Percentiles rank a stretch among this genome's conserved stretches.
Evolutionary conservation across 805 yeast genomes (phyloP).

Genomic region (Saturnispora gosingensis): DNA sequence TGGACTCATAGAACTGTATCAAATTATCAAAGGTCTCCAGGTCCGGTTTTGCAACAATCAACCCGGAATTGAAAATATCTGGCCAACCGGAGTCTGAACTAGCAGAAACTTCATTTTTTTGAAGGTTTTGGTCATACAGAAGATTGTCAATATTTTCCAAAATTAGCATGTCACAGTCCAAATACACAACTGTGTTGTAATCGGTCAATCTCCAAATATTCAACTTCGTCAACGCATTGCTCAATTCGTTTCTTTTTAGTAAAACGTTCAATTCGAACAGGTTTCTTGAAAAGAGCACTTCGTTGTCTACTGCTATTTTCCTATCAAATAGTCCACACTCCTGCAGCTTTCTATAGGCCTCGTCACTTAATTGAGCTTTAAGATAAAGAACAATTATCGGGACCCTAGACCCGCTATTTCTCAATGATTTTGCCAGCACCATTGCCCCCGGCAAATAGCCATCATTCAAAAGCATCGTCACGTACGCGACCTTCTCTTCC

Average conservation of each 20-base stretch:
- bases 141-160: conserved; percentile 29
- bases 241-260: conserved; percentile 26
- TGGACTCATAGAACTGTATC: conserved; percentile 20
- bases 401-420: conserved; percentile 10
- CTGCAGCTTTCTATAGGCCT: conserved; percentile 10
- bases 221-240: conserved; percentile 42
- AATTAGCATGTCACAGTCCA: conserved; percentile 51
- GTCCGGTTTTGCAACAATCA: conserved; percentile 52
- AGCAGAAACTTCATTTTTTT: conserved; percentile 34
- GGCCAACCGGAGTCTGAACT: conserved; percentile 89
- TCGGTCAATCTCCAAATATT: conserved; percentile 39
- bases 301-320: conserved; percentile 18
- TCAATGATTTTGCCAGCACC: conserved; percentile 23
- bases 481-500: conserved; percentile 18
- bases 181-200: conserved; percentile 42
- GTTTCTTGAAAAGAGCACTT: conserved; percentile 17
- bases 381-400: conserved; percentile 21
- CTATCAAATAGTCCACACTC: conserved; percentile 14
- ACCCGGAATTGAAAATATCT: conserved; percentile 78
- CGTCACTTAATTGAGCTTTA: conserved; percentile 1
- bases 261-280: conserved; percentile 14
- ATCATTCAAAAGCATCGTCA: conserved; percentile 28
- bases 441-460: conserved; percentile 32
- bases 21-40: conserved; percentile 34
- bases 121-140: conserved; percentile 16